phyloP scores from a whole-genome alignment of 2,329 filamentous ascomycete species.

The Hypoxylon sp. region DNA sequence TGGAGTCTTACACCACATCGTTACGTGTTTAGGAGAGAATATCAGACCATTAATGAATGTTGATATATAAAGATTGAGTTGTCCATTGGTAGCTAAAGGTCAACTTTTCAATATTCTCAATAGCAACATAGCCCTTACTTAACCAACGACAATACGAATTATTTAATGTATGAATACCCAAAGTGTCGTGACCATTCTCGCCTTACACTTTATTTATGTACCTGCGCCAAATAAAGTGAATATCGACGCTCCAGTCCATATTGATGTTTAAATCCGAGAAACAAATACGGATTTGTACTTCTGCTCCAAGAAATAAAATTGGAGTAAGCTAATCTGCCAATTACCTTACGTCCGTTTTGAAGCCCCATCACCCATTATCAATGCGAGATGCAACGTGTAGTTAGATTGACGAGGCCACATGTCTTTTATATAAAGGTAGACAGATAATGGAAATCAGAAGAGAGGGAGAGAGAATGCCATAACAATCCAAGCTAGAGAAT shows the following conservation, averaged over 20 bases:
- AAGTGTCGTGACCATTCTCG: constrained; percentile 16
- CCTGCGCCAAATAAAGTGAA: background rate
- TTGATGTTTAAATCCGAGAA: constrained; percentile 17
- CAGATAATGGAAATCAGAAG: constrained; percentile 2
- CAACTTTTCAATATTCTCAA: background rate
- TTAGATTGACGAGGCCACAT: constrained; percentile 34
- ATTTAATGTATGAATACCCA: constrained; percentile 21
- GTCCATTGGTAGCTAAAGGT: background rate
- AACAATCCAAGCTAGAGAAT: constrained; percentile 10
- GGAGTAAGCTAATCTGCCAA: background rate
- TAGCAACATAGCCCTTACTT: constrained; percentile 12
- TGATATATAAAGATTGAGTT: constrained; percentile 8
- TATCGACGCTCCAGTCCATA: constrained; percentile 8
- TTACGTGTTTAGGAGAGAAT: background rate
- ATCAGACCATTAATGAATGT: constrained; percentile 6
- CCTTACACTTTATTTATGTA: constrained; percentile 15
- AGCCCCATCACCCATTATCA: constrained; percentile 4
- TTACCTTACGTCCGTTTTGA: background rate
- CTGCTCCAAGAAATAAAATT: background rate
- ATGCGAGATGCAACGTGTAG: constrained; percentile 37
- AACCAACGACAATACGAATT: constrained; percentile 10
- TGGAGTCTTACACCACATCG: constrained; percentile 6
- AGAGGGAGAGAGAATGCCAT: background rate
- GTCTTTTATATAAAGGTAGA: constrained; percentile 34
- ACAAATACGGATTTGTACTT: background rate